Percentiles rank a stretch among this genome's conserved stretches.
Evolutionary conservation across 2,329 filamentous ascomycete species (phyloP).

Genomic region (Calonectria pseudoturangicola): DNA sequence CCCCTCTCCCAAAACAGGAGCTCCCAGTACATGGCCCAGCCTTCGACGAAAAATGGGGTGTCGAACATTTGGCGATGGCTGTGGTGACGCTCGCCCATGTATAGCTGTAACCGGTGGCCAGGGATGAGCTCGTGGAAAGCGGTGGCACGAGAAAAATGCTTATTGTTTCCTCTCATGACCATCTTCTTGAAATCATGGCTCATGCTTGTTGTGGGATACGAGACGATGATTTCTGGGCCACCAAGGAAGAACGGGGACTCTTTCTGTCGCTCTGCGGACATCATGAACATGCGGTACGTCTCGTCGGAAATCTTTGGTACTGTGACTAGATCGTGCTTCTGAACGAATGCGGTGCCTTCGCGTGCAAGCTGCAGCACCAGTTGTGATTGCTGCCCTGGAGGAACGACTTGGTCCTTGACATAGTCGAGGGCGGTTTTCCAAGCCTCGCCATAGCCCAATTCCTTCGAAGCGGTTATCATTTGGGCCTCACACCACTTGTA

Average conservation of each 20-base stretch:
- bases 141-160: conserved; percentile 73
- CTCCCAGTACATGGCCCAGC: conserved; percentile 79
- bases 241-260: conserved; percentile 77
- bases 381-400: conserved; percentile 71
- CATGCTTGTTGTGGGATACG: conserved; percentile 73
- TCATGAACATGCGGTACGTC: conserved; percentile 74
- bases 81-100: conserved; percentile 67
- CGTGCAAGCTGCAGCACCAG: conserved; percentile 70
- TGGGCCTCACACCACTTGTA: conserved; percentile 74
- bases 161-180: conserved; percentile 76
- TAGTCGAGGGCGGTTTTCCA: conserved; percentile 74
- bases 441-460: conserved; percentile 67
- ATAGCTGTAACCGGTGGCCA: conserved; percentile 73
- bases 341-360: conserved; percentile 72
- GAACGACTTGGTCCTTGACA: conserved; percentile 73
- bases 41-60: conserved; percentile 76
- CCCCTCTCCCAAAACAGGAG: conserved; percentile 73
- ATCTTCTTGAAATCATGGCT: conserved; percentile 73
- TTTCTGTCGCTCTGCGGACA: conserved; percentile 70
- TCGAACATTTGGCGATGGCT: conserved; percentile 71
- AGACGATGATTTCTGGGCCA: conserved; percentile 71
- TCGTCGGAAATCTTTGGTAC: conserved; percentile 72
- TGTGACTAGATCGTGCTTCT: conserved; percentile 72
- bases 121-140: conserved; percentile 79
- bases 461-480: conserved; percentile 69